These are phyloP conservation scores for Gaeumannomyces sp. DNA, from an alignment of 2,329 filamentous ascomycete species.

Conservation along the genomic window DNA sequence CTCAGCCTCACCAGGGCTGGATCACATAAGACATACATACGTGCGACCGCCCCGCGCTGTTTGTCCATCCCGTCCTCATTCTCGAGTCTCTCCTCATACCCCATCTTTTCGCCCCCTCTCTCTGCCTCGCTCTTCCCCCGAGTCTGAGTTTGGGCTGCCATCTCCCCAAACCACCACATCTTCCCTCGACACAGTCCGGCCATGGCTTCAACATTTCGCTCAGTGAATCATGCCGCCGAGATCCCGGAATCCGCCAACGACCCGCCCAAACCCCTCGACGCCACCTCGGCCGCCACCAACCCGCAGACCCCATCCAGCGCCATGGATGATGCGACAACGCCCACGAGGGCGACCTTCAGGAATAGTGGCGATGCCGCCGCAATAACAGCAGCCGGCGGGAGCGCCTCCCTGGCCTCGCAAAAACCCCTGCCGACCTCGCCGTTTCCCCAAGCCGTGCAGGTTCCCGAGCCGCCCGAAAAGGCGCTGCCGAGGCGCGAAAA, in stretches of 20 bases:
- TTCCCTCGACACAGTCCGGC: slow-evolving; percentile 6
- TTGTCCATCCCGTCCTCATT: too few species aligned
- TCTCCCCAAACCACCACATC: slow-evolving; percentile 12
- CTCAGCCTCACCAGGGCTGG: too few species aligned
- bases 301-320: slow-evolving; percentile 22
- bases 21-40: too few species aligned
- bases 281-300: slow-evolving; percentile 20
- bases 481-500: slow-evolving; percentile 44
- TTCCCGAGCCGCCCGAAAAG: slow-evolving; percentile 39
- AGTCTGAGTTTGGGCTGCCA: slow-evolving; percentile 10
- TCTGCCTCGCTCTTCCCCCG: slow-evolving; percentile 13
- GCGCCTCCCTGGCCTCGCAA: slow-evolving; percentile 36
- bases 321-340: slow-evolving; percentile 49
- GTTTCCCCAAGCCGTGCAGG: slow-evolving; percentile 44
- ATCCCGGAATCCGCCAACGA: slow-evolving; percentile 26
- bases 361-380: background rate
- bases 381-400: slow-evolving; percentile 15
- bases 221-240: slow-evolving; percentile 37
- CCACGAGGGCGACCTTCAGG: slow-evolving; percentile 52
- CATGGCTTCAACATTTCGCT: slow-evolving; percentile 44
- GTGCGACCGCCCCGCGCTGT: too few species aligned
- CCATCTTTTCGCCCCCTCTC: slow-evolving; percentile 8
- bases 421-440: slow-evolving; percentile 48
- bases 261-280: slow-evolving; percentile 16
- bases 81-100: background rate